These are phyloP conservation scores for Leccinum fuscescens DNA, from an alignment of 1,284 basidiomycete species.

Conservation along the genomic window DNA sequence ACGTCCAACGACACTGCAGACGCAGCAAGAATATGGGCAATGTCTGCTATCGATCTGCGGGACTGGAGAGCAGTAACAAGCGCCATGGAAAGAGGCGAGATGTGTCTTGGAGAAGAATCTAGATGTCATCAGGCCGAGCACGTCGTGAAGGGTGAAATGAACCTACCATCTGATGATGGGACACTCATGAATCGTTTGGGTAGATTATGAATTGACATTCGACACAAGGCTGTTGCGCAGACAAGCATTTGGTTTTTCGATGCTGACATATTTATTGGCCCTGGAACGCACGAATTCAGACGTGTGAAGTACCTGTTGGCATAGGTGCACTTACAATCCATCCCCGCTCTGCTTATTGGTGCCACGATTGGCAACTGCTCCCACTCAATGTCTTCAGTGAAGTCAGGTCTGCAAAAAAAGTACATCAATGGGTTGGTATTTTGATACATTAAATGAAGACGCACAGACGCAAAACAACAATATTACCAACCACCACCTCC, in stretches of 20 bases:
- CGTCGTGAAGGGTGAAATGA: neutral
- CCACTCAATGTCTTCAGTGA: conserved; percentile 53
- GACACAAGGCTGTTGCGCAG: conserved; percentile 47
- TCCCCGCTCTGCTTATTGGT: conserved; percentile 41
- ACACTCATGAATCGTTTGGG: conserved; percentile 36
- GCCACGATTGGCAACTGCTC: conserved; percentile 46
- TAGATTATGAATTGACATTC: conserved; percentile 47
- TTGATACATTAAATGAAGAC: conserved; percentile 17
- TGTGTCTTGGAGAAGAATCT: conserved; percentile 14
- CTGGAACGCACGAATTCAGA: conserved; percentile 29
- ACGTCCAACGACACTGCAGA: conserved; percentile 40
- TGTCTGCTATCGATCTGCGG: conserved; percentile 49
- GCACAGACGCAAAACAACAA: conserved; percentile 55
- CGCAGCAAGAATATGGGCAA: conserved; percentile 49
- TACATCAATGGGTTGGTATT: conserved; percentile 4
- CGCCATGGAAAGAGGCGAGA: conserved; percentile 32
- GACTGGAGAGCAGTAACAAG: conserved; percentile 47
- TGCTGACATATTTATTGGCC: conserved; percentile 46
- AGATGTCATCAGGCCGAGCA: conserved; percentile 14
- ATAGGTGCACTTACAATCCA: conserved; percentile 42
- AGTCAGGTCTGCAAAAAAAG: conserved; percentile 44
- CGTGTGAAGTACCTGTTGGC: neutral
- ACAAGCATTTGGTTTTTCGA: conserved; percentile 61
- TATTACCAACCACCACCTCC: conserved; percentile 48
- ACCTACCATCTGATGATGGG: conserved; percentile 23